phyloP scores from a whole-genome alignment of 768 basidiomycete species.

The Trametes meyenii region DNA sequence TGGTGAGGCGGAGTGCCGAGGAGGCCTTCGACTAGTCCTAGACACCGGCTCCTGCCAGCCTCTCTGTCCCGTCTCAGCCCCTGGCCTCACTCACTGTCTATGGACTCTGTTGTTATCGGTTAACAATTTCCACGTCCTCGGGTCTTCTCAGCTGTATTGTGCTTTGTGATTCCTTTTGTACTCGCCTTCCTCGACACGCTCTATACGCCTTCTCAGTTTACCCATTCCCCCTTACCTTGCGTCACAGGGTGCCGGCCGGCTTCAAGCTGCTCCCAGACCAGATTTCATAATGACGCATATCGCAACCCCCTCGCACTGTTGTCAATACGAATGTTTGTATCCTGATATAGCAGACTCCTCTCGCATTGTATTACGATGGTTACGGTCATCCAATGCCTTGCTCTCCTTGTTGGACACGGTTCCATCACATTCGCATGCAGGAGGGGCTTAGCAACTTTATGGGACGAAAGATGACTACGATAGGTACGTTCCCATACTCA shows the following conservation, averaged over 20 bases:
- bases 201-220: not conserved
- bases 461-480: not conserved
- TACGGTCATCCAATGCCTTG: not conserved
- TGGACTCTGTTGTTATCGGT: slow-evolving; percentile 18
- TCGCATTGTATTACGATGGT: slow-evolving; percentile 1
- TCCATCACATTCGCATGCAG: not conserved
- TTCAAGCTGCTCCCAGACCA: not conserved
- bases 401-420: not conserved
- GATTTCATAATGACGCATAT: slow-evolving; percentile 2
- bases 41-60: not conserved
- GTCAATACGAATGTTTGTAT: slow-evolving; percentile 22
- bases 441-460: not conserved
- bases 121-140: slow-evolving; percentile 4
- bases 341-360: slow-evolving; percentile 17
- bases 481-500: not conserved
- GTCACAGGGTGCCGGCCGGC: not conserved
- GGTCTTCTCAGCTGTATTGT: slow-evolving; percentile 19
- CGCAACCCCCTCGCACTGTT: slow-evolving; percentile 21
- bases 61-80: not conserved
- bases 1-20: slow-evolving; percentile 87
- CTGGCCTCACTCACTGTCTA: slow-evolving; percentile 2
- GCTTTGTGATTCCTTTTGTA: slow-evolving; percentile 10
- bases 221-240: not conserved
- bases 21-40: slow-evolving; percentile 69
- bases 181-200: slow-evolving; percentile 1